Conservation (phyloP, 2,329 filamentous ascomycete genomes). For the Cucurbitaria berberidis region DNA sequence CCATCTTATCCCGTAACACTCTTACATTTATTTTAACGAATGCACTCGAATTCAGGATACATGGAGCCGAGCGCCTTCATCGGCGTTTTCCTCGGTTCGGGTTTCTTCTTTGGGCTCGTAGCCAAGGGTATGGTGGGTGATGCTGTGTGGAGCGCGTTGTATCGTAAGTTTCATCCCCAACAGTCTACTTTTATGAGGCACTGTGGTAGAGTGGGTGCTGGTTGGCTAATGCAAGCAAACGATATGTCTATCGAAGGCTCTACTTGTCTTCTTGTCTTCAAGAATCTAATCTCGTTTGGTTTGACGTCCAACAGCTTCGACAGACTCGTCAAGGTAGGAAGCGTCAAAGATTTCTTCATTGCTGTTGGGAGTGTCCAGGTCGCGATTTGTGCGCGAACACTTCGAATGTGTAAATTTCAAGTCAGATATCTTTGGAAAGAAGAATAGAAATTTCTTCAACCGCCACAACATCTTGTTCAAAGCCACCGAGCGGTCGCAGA, state of each 20-base stretch:
- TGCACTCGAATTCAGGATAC: too few relatives aligned
- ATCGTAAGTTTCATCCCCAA: conserved; percentile 61
- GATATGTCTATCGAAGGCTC: conserved; percentile 87
- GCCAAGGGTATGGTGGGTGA: conserved; percentile 92
- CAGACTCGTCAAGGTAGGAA: conserved; percentile 71
- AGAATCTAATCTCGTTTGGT: conserved; percentile 89
- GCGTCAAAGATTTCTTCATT: conserved; percentile 72
- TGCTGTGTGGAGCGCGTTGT: conserved; percentile 82
- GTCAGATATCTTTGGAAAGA: conserved; percentile 46
- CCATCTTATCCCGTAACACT: too few relatives aligned
- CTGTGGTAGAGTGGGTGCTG: neutral
- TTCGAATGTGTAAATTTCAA: conserved; percentile 78
- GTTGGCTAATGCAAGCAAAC: conserved; percentile 53
- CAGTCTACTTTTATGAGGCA: neutral
- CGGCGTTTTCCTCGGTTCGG: conserved; percentile 78
- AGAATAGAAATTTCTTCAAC: conserved; percentile 43
- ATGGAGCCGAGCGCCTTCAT: conserved; percentile 80
- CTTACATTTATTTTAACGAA: too few relatives aligned
- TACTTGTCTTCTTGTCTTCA: conserved; percentile 89
- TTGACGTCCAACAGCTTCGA: conserved; percentile 84
- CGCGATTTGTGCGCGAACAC: conserved; percentile 72
- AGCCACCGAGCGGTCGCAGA: conserved; percentile 39
- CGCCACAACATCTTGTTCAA: conserved; percentile 45
- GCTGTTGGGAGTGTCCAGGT: conserved; percentile 79
- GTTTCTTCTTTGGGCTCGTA: conserved; percentile 83